Evolutionary conservation across 202 grass and related monocot species (phyloP).

Genomic region (Panicum hallii): DNA sequence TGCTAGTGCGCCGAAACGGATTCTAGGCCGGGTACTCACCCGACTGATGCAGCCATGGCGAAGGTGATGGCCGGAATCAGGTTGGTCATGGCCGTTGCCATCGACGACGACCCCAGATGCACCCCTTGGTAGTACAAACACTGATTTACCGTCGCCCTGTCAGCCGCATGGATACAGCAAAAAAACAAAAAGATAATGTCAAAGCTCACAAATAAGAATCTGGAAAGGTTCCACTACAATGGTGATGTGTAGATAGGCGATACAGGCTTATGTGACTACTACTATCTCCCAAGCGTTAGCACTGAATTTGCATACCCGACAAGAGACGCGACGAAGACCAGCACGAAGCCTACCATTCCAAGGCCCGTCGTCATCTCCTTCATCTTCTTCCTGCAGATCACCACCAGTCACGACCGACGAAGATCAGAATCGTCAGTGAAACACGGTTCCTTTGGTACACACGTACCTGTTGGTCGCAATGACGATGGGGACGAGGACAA

Average conservation of each 20-base stretch:
- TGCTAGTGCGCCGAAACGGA: not conserved
- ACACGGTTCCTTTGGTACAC: not conserved
- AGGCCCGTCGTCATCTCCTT: slow-evolving; percentile 40
- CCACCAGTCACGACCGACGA: not conserved
- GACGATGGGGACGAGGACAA: slow-evolving; percentile 50
- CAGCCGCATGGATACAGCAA: not conserved
- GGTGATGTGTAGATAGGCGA: no score
- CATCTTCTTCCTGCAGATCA: slow-evolving; percentile 44
- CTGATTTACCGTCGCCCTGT: slow-evolving; percentile 76
- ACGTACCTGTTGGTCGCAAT: slow-evolving; percentile 26
- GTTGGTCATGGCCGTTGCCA: slow-evolving; percentile 80
- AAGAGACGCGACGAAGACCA: slow-evolving; percentile 74
- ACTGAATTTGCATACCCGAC: slow-evolving; percentile 45
- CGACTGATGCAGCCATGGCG: slow-evolving; percentile 65
- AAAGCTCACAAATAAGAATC: not conserved
- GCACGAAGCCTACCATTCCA: slow-evolving; percentile 58
- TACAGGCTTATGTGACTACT: no score
- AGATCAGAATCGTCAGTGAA: not conserved
- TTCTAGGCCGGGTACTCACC: slow-evolving; percentile 44
- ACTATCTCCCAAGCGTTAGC: no score
- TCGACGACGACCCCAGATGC: slow-evolving; percentile 56
- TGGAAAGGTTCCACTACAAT: not conserved
- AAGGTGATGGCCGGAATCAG: slow-evolving; percentile 68
- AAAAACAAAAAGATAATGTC: not conserved
- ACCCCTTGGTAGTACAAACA: slow-evolving; percentile 69